These are phyloP conservation scores for Geoglossum glabrum DNA, from an alignment of 495 filamentous ascomycete genomes.

Conservation along the genomic window DNA sequence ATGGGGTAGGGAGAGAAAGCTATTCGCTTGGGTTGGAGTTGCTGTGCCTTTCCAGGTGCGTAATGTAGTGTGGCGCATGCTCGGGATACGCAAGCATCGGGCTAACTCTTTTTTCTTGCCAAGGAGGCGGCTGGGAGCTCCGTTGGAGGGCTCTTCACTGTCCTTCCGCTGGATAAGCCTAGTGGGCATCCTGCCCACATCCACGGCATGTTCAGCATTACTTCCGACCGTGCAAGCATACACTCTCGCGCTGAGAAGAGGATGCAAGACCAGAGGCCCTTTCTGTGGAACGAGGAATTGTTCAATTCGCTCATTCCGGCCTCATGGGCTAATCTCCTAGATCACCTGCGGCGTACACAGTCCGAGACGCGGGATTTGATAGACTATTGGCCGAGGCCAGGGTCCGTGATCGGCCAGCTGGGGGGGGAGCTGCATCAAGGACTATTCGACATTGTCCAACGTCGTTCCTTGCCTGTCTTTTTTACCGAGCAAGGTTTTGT, in stretches of 20 bases:
- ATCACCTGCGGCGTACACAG: neutral
- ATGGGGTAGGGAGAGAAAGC: conserved; percentile 19
- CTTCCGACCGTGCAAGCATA: conserved; percentile 21
- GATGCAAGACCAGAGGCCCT: neutral
- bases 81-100: neutral
- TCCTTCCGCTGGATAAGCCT: conserved; percentile 20
- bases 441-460: neutral
- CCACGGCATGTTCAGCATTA: conserved; percentile 23
- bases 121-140: neutral
- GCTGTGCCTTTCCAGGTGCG: conserved; percentile 17
- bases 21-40: conserved; percentile 23
- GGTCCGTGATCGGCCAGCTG: neutral
- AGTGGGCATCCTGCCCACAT: conserved; percentile 23
- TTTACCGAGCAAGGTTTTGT: neutral
- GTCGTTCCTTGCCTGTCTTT: neutral
- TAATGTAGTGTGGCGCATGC: neutral
- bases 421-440: neutral
- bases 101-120: neutral
- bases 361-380: neutral
- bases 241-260: conserved; percentile 10
- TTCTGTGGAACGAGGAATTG: conserved; percentile 20
- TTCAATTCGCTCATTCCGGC: conserved; percentile 16
- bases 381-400: neutral
- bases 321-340: conserved; percentile 12
- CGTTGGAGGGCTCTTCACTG: conserved; percentile 19